phyloP scores from a whole-genome alignment of 768 basidiomycete genomes.

The Suillus luteus region DNA sequence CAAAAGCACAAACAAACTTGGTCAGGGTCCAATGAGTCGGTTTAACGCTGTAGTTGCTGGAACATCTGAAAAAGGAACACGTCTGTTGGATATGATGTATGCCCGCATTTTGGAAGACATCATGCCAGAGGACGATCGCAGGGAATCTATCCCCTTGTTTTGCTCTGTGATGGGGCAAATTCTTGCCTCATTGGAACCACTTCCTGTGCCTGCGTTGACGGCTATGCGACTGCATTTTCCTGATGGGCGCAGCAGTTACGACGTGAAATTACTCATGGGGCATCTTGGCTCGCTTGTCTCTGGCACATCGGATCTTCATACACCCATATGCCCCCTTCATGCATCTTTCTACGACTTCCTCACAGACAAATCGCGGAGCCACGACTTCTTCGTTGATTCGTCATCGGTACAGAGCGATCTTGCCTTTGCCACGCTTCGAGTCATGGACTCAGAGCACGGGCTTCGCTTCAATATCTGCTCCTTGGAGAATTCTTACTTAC shows the following conservation, averaged over 20 bases:
- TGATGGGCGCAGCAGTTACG: slow-evolving; percentile 27
- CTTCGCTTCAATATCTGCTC: slow-evolving; percentile 18
- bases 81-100: slow-evolving; percentile 14
- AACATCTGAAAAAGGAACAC: background rate
- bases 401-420: slow-evolving; percentile 1
- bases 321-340: slow-evolving; percentile 23
- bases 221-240: background rate
- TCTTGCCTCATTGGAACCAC: slow-evolving; percentile 5
- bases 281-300: slow-evolving; percentile 12
- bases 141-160: background rate
- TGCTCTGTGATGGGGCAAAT: slow-evolving; percentile 10
- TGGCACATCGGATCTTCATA: background rate
- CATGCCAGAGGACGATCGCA: background rate
- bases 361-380: slow-evolving; percentile 14
- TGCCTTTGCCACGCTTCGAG: slow-evolving; percentile 22
- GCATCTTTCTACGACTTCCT: slow-evolving; percentile 32
- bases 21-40: background rate
- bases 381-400: slow-evolving; percentile 15
- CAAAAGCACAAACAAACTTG: background rate
- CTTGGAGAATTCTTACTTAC: slow-evolving; percentile 28
- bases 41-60: background rate
- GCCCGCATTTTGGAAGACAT: background rate
- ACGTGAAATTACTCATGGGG: no score
- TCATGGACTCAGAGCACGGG: slow-evolving; percentile 23
- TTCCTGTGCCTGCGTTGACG: background rate